Percentiles rank a stretch among this genome's conserved stretches.
phyloP scores from a whole-genome alignment of 257 asterid species.

The Nicotiana benthamiana region DNA sequence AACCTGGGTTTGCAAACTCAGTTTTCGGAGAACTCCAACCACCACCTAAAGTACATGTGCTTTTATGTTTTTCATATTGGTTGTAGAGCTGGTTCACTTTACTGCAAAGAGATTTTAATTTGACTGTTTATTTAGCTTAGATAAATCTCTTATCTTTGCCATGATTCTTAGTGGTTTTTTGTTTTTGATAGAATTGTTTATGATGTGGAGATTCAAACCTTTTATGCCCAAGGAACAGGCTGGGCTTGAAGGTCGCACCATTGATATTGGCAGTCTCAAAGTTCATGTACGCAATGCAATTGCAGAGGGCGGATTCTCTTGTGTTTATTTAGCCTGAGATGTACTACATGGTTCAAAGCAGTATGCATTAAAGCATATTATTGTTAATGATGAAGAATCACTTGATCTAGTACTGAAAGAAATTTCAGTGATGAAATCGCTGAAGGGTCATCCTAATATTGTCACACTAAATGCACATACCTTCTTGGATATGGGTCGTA shows the following conservation, averaged over 20 bases:
- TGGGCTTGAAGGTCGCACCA: constrained; percentile 91
- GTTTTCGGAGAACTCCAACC: background rate
- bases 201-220: constrained; percentile 94
- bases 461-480: constrained; percentile 69
- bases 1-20: background rate
- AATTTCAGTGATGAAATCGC: constrained; percentile 78
- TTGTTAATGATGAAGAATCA: constrained; percentile 86
- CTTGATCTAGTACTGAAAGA: constrained; percentile 69
- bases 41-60: background rate
- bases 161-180: background rate
- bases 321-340: constrained; percentile 86
- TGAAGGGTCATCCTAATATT: constrained; percentile 88
- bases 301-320: constrained; percentile 98
- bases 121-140: background rate
- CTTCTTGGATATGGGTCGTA: constrained; percentile 88
- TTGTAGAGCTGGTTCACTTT: background rate
- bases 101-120: background rate
- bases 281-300: constrained; percentile 74
- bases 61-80: background rate
- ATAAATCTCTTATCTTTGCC: background rate
- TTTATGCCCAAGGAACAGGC: constrained; percentile 76
- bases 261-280: constrained; percentile 78
- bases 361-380: constrained; percentile 86
- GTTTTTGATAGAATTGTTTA: background rate
- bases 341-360: constrained; percentile 74